Conservation (phyloP, 148 eudicot species). For the Fagopyrum esculentum region DNA sequence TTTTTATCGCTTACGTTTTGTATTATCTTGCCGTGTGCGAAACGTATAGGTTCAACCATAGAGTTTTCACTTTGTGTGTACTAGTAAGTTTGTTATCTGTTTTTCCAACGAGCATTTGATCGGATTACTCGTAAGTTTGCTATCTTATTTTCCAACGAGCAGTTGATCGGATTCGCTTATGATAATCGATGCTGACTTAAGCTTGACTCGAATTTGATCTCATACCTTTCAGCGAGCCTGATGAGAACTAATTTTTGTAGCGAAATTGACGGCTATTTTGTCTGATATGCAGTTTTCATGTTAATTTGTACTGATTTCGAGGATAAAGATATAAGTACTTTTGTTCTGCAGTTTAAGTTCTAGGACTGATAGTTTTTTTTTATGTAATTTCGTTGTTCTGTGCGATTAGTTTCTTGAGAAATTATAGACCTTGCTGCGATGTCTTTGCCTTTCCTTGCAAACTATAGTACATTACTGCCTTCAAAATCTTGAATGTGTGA, state of each 20-base stretch:
- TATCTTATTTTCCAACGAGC: neutral
- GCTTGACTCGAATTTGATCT: slow-evolving; percentile 2
- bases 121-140: neutral
- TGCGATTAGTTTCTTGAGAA: neutral
- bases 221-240: neutral
- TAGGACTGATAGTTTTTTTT: neutral
- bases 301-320: neutral
- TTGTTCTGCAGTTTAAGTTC: neutral
- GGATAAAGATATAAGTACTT: too few relatives aligned
- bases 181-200: neutral
- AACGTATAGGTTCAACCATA: neutral
- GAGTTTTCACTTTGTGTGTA: neutral
- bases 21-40: neutral
- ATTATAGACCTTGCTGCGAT: neutral
- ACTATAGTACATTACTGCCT: neutral
- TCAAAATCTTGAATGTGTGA: neutral
- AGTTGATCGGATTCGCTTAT: neutral
- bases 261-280: neutral
- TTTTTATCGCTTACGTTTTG: slow-evolving; percentile 4
- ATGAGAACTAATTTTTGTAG: neutral
- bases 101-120: neutral
- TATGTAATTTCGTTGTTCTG: neutral
- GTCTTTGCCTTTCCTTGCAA: neutral
- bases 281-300: neutral
- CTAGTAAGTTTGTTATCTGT: neutral